Percentiles rank a stretch among this genome's conserved stretches.
Conservation (phyloP, 192 early-diverging fungal genomes). For the Rhizophlyctis rosea region DNA sequence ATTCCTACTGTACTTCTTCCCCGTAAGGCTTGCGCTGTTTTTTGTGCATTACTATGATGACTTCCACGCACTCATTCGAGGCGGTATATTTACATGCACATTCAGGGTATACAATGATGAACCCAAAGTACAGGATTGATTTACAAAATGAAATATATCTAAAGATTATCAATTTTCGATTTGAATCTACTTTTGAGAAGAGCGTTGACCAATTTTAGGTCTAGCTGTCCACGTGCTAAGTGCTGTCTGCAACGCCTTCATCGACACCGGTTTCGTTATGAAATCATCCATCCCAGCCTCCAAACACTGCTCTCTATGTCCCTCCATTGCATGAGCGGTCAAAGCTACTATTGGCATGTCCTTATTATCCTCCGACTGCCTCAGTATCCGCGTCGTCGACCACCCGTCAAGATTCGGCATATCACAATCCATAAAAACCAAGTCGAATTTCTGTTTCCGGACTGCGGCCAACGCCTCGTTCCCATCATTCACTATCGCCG, state of each 20-base stretch:
- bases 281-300: conserved; percentile 22
- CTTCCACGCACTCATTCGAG: too few species aligned
- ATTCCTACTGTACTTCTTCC: too few species aligned
- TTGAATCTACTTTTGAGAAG: too few species aligned
- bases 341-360: conserved; percentile 13
- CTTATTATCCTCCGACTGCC: not conserved
- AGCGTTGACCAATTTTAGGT: too few species aligned
- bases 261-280: conserved; percentile 15
- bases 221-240: not conserved
- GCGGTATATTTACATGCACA: too few species aligned
- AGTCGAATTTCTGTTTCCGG: not conserved
- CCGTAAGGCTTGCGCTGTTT: too few species aligned
- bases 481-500: conserved; percentile 9
- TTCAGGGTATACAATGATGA: too few species aligned
- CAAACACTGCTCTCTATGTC: conserved; percentile 4
- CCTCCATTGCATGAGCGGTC: conserved; percentile 17
- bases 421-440: conserved; percentile 26
- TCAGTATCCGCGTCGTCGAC: not conserved
- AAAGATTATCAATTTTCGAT: too few species aligned
- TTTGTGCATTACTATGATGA: too few species aligned
- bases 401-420: conserved; percentile 21
- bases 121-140: too few species aligned
- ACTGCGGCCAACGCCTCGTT: conserved; percentile 2
- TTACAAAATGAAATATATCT: too few species aligned
- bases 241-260: conserved; percentile 8